Conservation (phyloP, 2,329 filamentous ascomycete genomes). For the Trichoderma atrobrunneum region DNA sequence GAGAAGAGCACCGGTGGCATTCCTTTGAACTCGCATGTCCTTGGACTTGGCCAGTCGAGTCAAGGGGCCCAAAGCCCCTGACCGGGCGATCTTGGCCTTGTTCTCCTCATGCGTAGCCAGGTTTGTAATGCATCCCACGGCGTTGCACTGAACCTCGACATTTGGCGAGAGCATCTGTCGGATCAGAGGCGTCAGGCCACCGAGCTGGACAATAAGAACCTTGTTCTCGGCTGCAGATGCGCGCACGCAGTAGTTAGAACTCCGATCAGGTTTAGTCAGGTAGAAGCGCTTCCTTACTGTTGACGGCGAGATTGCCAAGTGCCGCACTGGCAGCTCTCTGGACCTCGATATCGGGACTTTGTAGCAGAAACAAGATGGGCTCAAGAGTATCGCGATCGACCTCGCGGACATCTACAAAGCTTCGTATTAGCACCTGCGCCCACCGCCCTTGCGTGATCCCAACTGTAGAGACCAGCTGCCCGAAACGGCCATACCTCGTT, state of each 20-base stretch:
- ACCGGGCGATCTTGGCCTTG: constrained; percentile 96
- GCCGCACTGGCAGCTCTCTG: constrained; percentile 95
- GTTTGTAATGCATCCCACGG: constrained; percentile 98
- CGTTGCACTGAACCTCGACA: constrained; percentile 98
- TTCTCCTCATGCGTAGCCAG: constrained; percentile 98
- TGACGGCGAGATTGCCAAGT: constrained; percentile 92
- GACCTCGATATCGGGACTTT: constrained; percentile 94
- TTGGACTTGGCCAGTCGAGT: constrained; percentile 93
- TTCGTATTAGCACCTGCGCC: not conserved
- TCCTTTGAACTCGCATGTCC: constrained; percentile 97
- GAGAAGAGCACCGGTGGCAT: constrained; percentile 90
- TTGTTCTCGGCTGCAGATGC: constrained; percentile 83
- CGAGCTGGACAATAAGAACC: constrained; percentile 88
- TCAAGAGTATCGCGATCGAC: constrained; percentile 94
- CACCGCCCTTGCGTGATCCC: not conserved
- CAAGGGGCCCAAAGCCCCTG: constrained; percentile 84
- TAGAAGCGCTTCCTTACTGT: constrained; percentile 62
- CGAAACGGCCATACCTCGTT: constrained; percentile 71
- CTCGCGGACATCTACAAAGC: constrained; percentile 78
- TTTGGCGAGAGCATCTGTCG: constrained; percentile 98
- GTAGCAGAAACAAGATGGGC: constrained; percentile 90
- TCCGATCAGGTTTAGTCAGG: not conserved
- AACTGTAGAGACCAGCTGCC: not conserved
- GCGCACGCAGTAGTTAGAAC: constrained; percentile 39
- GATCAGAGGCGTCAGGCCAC: constrained; percentile 86